Evolutionary conservation across 768 basidiomycete species (phyloP).

Genomic region (Tephrocybe sp.): DNA sequence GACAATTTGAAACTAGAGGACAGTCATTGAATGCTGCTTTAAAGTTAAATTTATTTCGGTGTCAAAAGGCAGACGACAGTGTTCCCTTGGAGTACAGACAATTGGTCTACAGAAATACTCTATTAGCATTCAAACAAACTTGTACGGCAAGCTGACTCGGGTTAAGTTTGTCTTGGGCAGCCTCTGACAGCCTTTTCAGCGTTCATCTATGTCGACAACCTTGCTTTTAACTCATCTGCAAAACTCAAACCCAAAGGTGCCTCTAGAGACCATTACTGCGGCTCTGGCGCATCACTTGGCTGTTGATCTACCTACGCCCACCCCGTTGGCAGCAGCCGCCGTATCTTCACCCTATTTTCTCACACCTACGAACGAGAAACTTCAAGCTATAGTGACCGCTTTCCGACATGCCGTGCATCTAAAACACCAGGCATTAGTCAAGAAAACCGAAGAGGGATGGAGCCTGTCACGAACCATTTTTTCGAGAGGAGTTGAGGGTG

Average conservation of each 20-base stretch:
- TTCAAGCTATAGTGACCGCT: conserved; percentile 49
- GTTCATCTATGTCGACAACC: conserved; percentile 16
- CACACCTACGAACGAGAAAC: conserved; percentile 38
- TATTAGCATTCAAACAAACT: too few species aligned
- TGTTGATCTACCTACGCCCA: conserved; percentile 45
- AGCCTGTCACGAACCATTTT: conserved; percentile 31
- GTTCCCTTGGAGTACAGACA: too few species aligned
- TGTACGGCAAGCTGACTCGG: too few species aligned
- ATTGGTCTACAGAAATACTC: too few species aligned
- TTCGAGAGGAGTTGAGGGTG: conserved; percentile 34
- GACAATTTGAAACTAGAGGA: too few species aligned
- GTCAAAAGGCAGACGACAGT: too few species aligned
- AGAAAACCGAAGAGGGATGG: conserved; percentile 29
- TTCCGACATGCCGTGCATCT: conserved; percentile 61
- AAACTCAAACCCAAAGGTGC: conserved; percentile 37
- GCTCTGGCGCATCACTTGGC: conserved; percentile 61
- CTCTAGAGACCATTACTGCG: conserved; percentile 48
- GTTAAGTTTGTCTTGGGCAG: too few species aligned
- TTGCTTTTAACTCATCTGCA: conserved; percentile 52
- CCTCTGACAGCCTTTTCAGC: too few species aligned
- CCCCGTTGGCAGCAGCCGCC: conserved; percentile 53
- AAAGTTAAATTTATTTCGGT: too few species aligned
- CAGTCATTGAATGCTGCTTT: too few species aligned
- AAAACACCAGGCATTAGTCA: conserved; percentile 40
- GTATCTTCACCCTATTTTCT: conserved; percentile 56